These are phyloP conservation scores for Aspergillus sp. DNA, from an alignment of 2,329 filamentous ascomycete species.

Conservation along the genomic window DNA sequence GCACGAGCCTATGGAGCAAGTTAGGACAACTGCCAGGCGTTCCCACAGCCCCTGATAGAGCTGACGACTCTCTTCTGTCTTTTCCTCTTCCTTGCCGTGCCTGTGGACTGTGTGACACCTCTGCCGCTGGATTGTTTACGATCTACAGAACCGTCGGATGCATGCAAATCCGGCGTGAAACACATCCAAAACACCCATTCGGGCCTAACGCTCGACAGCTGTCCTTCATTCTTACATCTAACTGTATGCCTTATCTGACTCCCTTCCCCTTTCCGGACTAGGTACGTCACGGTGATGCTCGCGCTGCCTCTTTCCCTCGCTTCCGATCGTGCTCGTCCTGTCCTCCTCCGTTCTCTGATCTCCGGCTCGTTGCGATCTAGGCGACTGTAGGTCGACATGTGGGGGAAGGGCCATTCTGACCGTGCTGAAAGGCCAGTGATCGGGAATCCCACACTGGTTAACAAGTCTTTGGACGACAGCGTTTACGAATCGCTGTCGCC, in stretches of 20 bases:
- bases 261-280: not conserved
- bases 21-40: too few relatives aligned
- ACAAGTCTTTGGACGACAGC: conserved; percentile 38
- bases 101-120: not conserved
- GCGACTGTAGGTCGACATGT: conserved; percentile 35
- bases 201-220: not conserved
- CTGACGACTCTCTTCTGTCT: too few relatives aligned
- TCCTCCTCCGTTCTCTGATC: not conserved
- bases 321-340: not conserved
- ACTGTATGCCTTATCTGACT: too few relatives aligned
- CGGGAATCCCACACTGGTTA: conserved; percentile 37
- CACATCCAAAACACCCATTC: not conserved
- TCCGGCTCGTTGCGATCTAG: not conserved
- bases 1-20: too few relatives aligned
- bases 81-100: conserved; percentile 2
- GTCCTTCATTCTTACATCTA: not conserved
- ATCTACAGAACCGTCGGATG: not conserved
- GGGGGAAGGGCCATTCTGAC: conserved; percentile 42
- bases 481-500: conserved; percentile 32
- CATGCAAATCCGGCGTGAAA: not conserved
- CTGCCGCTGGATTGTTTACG: not conserved
- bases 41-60: too few relatives aligned
- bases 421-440: conserved; percentile 37
- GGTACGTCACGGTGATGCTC: conserved; percentile 2
- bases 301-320: not conserved